Evolutionary conservation across 495 filamentous ascomycete genomes (phyloP).

Genomic region (Tuber brumale): DNA sequence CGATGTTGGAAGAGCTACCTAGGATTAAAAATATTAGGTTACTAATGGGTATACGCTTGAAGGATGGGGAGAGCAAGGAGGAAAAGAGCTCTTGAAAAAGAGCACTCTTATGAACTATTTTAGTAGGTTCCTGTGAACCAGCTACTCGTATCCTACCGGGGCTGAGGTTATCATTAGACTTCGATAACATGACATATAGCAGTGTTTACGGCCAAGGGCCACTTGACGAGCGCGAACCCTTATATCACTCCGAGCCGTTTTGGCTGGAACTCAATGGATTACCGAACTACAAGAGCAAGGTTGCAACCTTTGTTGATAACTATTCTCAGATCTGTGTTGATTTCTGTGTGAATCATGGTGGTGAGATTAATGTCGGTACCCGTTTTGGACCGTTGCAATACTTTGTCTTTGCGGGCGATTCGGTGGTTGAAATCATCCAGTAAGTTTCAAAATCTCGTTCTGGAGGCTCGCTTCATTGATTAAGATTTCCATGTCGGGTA

Average conservation of each 20-base stretch:
- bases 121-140: conserved; percentile 11
- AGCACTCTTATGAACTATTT: conserved; percentile 42
- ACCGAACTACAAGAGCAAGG: conserved; percentile 16
- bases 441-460: neutral
- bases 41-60: neutral
- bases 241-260: conserved; percentile 41
- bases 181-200: conserved; percentile 37
- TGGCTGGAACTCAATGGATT: conserved; percentile 31
- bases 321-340: conserved; percentile 39
- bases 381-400: conserved; percentile 29
- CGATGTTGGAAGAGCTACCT: neutral
- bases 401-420: conserved; percentile 27
- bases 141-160: conserved; percentile 7
- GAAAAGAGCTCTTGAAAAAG: conserved; percentile 27
- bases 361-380: conserved; percentile 27
- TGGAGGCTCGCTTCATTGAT: neutral
- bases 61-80: conserved; percentile 41
- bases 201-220: conserved; percentile 37
- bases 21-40: neutral
- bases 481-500: neutral
- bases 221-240: conserved; percentile 33
- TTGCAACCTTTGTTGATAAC: conserved; percentile 38
- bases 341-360: conserved; percentile 21
- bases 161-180: conserved; percentile 24
- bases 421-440: conserved; percentile 26